These are phyloP conservation scores for Entophlyctis helioformis DNA, from an alignment of 192 early-diverging fungal species.

Conservation along the genomic window DNA sequence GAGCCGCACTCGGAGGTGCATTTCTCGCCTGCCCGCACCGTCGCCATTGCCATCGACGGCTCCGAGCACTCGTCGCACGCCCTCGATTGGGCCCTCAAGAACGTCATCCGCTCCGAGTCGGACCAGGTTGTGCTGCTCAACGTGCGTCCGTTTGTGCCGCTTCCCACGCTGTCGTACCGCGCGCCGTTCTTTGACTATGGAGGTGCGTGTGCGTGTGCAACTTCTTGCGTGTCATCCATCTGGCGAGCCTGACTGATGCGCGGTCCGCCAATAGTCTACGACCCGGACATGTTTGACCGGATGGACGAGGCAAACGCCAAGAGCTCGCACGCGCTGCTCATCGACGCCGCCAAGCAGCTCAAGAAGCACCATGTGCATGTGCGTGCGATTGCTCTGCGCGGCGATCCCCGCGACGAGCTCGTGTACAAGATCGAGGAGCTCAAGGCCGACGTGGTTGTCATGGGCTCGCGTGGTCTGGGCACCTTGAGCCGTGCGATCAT, in stretches of 20 bases:
- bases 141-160: slow-evolving; percentile 10
- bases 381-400: slow-evolving; percentile 30
- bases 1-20: too few relatives aligned
- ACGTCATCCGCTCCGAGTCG: slow-evolving; percentile 13
- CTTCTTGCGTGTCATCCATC: too few relatives aligned
- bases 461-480: slow-evolving; percentile 20
- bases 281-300: too few relatives aligned
- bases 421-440: slow-evolving; percentile 18
- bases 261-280: too few relatives aligned
- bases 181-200: too few relatives aligned
- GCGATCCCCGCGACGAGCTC: slow-evolving; percentile 31
- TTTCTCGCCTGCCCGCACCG: slow-evolving; percentile 6
- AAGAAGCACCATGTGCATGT: background rate
- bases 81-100: slow-evolving; percentile 19
- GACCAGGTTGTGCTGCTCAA: slow-evolving; percentile 29
- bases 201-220: too few relatives aligned
- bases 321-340: too few relatives aligned
- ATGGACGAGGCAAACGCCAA: too few relatives aligned
- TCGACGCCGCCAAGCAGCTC: too few relatives aligned
- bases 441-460: slow-evolving; percentile 15
- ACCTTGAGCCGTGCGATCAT: slow-evolving; percentile 18
- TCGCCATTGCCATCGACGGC: slow-evolving; percentile 21
- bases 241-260: too few relatives aligned
- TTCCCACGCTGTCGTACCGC: too few relatives aligned
- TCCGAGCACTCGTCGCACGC: slow-evolving; percentile 2